Evolutionary conservation across 768 basidiomycete genomes (phyloP).

Genomic region (Pulveroboletus sp.): DNA sequence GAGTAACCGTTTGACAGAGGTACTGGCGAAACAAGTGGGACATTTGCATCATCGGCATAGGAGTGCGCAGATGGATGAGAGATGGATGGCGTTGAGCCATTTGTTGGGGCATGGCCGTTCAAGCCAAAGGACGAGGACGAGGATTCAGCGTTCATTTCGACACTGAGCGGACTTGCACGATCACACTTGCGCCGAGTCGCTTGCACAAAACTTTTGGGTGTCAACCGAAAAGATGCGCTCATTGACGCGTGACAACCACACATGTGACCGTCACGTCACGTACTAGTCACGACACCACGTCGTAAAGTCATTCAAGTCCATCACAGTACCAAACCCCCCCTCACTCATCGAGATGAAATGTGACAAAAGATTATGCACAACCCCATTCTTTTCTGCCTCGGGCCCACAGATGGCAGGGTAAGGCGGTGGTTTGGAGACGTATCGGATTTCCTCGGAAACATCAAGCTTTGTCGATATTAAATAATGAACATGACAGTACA

Average conservation of each 20-base stretch:
- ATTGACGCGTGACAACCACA: conserved; percentile 17
- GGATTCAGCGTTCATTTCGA: conserved; percentile 25
- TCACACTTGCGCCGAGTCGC: conserved; percentile 1
- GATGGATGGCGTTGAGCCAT: conserved; percentile 42
- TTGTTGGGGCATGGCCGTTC: conserved; percentile 55
- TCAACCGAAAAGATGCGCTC: conserved; percentile 17
- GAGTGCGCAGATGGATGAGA: conserved; percentile 38
- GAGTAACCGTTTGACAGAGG: conserved; percentile 56
- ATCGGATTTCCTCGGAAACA: conserved; percentile 24
- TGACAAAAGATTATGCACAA: conserved; percentile 56
- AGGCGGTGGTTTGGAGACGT: conserved; percentile 45
- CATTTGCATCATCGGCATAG: conserved; percentile 31
- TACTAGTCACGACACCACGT: conserved; percentile 27
- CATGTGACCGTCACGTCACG: conserved; percentile 22
- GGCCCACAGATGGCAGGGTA: conserved; percentile 51
- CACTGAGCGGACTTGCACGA: conserved; percentile 1
- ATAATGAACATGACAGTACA: not conserved
- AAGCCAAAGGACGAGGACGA: conserved; percentile 37
- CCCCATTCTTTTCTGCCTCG: conserved; percentile 35
- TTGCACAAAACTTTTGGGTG: conserved; percentile 5
- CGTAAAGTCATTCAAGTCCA: conserved; percentile 27
- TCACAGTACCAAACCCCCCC: conserved; percentile 41
- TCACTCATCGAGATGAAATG: conserved; percentile 51
- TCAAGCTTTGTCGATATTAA: conserved; percentile 4
- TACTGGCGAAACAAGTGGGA: conserved; percentile 28